Evolutionary conservation across 345 rosid genomes (phyloP), one percentile per base, ranked within the genome.

Genomic region (Iberis pinnata): DNA sequence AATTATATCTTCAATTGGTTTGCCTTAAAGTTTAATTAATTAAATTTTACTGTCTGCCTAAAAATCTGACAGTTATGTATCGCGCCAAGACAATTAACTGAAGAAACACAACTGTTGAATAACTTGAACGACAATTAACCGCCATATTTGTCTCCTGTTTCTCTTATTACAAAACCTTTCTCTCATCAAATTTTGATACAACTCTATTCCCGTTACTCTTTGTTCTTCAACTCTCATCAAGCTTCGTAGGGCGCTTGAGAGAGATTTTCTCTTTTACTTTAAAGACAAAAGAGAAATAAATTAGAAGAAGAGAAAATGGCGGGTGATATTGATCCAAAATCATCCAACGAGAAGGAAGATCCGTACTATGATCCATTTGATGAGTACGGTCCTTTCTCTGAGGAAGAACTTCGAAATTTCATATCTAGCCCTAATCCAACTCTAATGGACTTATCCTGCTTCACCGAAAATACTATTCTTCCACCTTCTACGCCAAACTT

Each of bases 61-160:
- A 8, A 15, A 46, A 12, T 22, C 25, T 2, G 25, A 41, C 51
- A 42, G 69, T 64, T 64, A 40, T 56, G 26, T 16, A 26, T n/a
- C 44, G 60, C 67, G 63, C 44, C 44, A 48, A 48, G 51, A 48
- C 45, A 40, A 64, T 15, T 12, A 48, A 49, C 52, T 44, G 59
- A 65, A 65, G 53, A 44, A 24, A 58, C 70, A 17, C 70, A 65
- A 26, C 64, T 43, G 41, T 51, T 65, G 35, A 27, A 49, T 18
- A 54, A 64, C 57, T 41, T 0, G 9, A 56, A 65, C 58, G 69
- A 65, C 63, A 27, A 49, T 42, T 56, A 48, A 55, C 62, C 56
- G 69, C 33, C 63, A 49, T 0, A 44, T 24, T 14, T 55, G 35
- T 27, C 33, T 18, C 16, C 6, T 22, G 4, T 38, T 43, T 64